A percentile compares a stretch with the other conserved stretches of the same genome.
Conservation (phyloP, 768 basidiomycete species). For the Panaeolus cyanescens region DNA sequence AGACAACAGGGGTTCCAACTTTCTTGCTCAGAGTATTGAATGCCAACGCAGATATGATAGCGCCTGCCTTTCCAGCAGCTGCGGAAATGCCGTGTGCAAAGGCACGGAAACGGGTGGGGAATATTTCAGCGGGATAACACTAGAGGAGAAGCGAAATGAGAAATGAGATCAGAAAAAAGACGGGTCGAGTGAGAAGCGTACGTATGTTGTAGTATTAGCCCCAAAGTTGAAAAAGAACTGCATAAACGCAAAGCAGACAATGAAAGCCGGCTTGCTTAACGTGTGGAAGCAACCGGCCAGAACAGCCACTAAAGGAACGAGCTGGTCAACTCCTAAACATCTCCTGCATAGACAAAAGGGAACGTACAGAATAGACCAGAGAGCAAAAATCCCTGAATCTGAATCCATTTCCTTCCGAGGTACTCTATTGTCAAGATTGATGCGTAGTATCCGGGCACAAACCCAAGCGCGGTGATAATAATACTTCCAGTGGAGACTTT, state of each 20-base stretch:
- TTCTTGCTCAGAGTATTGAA: constrained; percentile 63
- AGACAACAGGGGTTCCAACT: constrained; percentile 65
- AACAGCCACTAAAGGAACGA: constrained; percentile 50
- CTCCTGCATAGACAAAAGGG: not conserved
- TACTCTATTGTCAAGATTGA: constrained; percentile 71
- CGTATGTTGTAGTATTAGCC: constrained; percentile 65
- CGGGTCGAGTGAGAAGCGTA: constrained; percentile 21
- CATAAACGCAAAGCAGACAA: constrained; percentile 71
- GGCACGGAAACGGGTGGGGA: constrained; percentile 75
- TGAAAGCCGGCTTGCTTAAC: constrained; percentile 60
- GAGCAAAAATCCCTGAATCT: constrained; percentile 73
- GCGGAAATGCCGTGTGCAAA: constrained; percentile 77
- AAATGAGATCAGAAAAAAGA: not conserved
- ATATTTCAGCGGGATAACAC: constrained; percentile 41
- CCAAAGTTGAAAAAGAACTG: constrained; percentile 89
- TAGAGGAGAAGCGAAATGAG: not conserved
- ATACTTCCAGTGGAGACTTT: constrained; percentile 67
- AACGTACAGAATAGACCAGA: constrained; percentile 65
- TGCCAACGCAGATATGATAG: constrained; percentile 73
- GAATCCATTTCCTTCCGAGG: constrained; percentile 74
- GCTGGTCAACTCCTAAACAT: not conserved
- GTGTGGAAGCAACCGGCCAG: constrained; percentile 65
- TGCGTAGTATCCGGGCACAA: constrained; percentile 78
- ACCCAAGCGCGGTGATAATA: constrained; percentile 75
- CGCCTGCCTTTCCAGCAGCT: constrained; percentile 73